A percentile compares a stretch with the other conserved stretches of the same genome.
phyloP scores from a whole-genome alignment of 1,284 basidiomycete genomes.

The Apiotrichum sp. region DNA sequence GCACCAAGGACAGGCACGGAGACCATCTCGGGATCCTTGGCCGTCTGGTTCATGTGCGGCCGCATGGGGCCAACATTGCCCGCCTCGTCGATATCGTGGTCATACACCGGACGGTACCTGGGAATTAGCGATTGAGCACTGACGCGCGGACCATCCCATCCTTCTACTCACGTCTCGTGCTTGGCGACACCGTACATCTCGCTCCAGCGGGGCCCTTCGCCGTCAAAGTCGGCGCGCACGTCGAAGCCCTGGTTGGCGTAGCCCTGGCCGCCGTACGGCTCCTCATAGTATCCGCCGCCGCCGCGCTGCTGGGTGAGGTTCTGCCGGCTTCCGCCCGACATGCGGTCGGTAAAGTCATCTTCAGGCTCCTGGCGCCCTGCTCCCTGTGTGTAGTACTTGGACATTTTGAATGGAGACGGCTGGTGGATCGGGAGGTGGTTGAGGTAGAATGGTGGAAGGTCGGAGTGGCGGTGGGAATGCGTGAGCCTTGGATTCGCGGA shows the following conservation, averaged over 20 bases:
- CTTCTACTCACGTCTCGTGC: constrained; percentile 35
- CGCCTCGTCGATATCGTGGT: constrained; percentile 21
- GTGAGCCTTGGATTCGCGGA: not conserved
- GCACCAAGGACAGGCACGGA: constrained; percentile 80
- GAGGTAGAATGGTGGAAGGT: not conserved
- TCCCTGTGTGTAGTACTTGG: constrained; percentile 16
- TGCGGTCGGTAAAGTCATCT: constrained; percentile 8
- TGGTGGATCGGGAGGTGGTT: not conserved
- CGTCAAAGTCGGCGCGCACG: constrained; percentile 87
- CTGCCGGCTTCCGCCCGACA: not conserved
- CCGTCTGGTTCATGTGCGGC: not conserved
- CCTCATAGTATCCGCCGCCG: constrained; percentile 22
- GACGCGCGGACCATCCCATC: not conserved
- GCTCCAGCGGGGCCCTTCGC: constrained; percentile 67
- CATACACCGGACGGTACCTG: constrained; percentile 28
- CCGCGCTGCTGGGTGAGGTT: not conserved
- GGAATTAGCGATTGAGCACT: constrained; percentile 1
- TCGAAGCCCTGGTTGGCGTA: constrained; percentile 58
- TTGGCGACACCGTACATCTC: constrained; percentile 52
- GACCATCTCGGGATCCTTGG: constrained; percentile 16
- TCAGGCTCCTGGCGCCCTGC: constrained; percentile 4
- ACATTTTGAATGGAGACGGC: constrained; percentile 5
- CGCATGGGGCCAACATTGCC: not conserved
- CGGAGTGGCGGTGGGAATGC: not conserved
- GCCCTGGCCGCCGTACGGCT: not conserved